Conservation (phyloP, 2,329 filamentous ascomycete species). For the Coleophoma crateriformis region DNA sequence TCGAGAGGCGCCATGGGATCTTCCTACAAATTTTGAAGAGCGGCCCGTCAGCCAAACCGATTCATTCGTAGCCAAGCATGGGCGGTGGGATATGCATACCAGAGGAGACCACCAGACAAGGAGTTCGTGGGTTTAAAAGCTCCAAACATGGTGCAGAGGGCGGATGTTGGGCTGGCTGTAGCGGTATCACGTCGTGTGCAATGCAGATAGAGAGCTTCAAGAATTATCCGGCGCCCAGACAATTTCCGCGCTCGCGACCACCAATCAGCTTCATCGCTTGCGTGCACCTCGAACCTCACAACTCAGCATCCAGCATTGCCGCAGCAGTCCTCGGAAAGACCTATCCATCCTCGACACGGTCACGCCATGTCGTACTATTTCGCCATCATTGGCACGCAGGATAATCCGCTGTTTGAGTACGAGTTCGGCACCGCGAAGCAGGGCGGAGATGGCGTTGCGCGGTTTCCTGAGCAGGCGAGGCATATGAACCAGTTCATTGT, state of each 20-base stretch:
- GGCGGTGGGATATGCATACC: slow-evolving; percentile 42
- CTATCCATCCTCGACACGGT: neutral
- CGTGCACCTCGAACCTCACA: neutral
- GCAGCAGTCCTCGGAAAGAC: neutral
- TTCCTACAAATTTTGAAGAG: slow-evolving; percentile 52
- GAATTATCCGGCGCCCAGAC: slow-evolving; percentile 20
- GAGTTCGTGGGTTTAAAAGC: slow-evolving; percentile 74
- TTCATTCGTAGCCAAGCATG: slow-evolving; percentile 3
- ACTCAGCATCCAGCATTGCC: too few relatives aligned
- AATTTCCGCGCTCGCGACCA: slow-evolving; percentile 3
- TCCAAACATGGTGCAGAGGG: slow-evolving; percentile 63
- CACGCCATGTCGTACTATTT: slow-evolving; percentile 92
- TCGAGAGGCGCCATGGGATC: slow-evolving; percentile 91
- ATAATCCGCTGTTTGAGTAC: slow-evolving; percentile 94
- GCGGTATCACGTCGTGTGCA: slow-evolving; percentile 5
- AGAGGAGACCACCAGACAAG: slow-evolving; percentile 75
- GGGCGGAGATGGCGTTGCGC: slow-evolving; percentile 85
- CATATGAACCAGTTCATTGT: slow-evolving; percentile 98
- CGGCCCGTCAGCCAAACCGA: slow-evolving; percentile 9
- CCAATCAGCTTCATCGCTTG: slow-evolving; percentile 15
- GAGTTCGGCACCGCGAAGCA: slow-evolving; percentile 96
- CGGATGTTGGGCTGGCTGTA: slow-evolving; percentile 6
- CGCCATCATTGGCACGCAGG: slow-evolving; percentile 89
- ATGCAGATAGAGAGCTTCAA: slow-evolving; percentile 2
- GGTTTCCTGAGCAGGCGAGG: slow-evolving; percentile 81